Evolutionary conservation across 2,329 filamentous ascomycete genomes (phyloP).

Genomic region (Dactylella cylindrospora): DNA sequence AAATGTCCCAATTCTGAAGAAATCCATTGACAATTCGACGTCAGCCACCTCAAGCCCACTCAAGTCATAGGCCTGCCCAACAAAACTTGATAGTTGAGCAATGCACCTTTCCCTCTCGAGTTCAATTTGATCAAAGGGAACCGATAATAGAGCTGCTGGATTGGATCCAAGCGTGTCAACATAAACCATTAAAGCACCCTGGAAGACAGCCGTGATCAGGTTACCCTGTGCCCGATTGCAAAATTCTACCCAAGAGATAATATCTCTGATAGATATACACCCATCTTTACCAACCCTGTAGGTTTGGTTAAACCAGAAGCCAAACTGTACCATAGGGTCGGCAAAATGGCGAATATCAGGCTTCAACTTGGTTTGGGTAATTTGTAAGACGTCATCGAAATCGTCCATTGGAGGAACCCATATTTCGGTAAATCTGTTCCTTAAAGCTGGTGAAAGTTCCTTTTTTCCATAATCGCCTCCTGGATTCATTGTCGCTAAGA

Average conservation of each 20-base stretch:
- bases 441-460: slow-evolving; percentile 88
- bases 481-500: slow-evolving; percentile 98
- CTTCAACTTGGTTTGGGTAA: slow-evolving; percentile 74
- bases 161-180: slow-evolving; percentile 95
- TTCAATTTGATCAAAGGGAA: slow-evolving; percentile 66
- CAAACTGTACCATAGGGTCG: slow-evolving; percentile 75
- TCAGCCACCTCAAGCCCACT: slow-evolving; percentile 61
- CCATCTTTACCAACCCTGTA: slow-evolving; percentile 75
- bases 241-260: slow-evolving; percentile 91
- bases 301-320: slow-evolving; percentile 83
- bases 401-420: slow-evolving; percentile 92
- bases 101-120: slow-evolving; percentile 74
- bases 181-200: slow-evolving; percentile 93
- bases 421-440: slow-evolving; percentile 97
- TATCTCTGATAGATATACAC: slow-evolving; percentile 85
- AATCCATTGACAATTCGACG: slow-evolving; percentile 9
- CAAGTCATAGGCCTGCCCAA: slow-evolving; percentile 61
- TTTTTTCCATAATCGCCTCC: slow-evolving; percentile 98
- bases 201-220: slow-evolving; percentile 55
- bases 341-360: slow-evolving; percentile 62
- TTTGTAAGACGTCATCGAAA: slow-evolving; percentile 80
- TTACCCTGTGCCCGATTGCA: slow-evolving; percentile 64
- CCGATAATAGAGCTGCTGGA: slow-evolving; percentile 79
- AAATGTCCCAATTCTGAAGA: slow-evolving; percentile 69
- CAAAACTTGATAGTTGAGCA: slow-evolving; percentile 67